These are phyloP conservation scores for Bathelium albidoporum DNA, from an alignment of 495 filamentous ascomycete genomes.

Conservation along the genomic window DNA sequence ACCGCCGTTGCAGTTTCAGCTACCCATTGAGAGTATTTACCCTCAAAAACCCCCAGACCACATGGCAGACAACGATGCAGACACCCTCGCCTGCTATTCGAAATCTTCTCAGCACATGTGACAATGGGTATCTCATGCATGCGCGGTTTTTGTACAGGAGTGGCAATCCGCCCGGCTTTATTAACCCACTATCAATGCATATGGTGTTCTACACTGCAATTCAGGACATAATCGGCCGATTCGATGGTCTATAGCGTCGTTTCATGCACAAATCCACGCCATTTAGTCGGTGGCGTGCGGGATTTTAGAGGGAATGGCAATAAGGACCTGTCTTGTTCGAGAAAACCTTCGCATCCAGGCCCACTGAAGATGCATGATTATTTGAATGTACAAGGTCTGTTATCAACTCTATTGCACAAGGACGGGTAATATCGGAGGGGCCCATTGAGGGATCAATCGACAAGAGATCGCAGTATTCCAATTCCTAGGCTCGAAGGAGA, in stretches of 20 bases:
- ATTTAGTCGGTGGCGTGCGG: background rate
- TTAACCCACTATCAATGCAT: background rate
- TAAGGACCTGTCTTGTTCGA: background rate
- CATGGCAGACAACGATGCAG: too few species aligned
- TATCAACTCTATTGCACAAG: too few species aligned
- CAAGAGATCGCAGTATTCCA: background rate
- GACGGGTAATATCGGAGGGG: too few species aligned
- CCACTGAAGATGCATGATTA: background rate
- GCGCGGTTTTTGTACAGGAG: slow-evolving; percentile 9
- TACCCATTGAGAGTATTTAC: too few species aligned
- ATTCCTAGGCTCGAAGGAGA: background rate
- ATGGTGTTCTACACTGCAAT: background rate
- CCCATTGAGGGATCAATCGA: too few species aligned
- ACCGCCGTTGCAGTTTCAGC: too few species aligned
- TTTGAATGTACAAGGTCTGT: too few species aligned
- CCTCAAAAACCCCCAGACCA: too few species aligned
- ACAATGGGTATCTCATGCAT: background rate
- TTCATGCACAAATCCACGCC: background rate
- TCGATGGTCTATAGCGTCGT: background rate
- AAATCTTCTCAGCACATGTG: too few species aligned
- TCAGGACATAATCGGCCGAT: background rate
- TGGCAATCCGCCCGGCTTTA: background rate
- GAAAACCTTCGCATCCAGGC: background rate
- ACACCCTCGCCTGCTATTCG: too few species aligned
- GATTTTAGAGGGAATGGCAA: background rate